Percentiles rank a stretch among this genome's conserved stretches.
These are phyloP conservation scores for Chrysanthemum makinoi DNA, from an alignment of 129 eudicot species.

Conservation along the genomic window DNA sequence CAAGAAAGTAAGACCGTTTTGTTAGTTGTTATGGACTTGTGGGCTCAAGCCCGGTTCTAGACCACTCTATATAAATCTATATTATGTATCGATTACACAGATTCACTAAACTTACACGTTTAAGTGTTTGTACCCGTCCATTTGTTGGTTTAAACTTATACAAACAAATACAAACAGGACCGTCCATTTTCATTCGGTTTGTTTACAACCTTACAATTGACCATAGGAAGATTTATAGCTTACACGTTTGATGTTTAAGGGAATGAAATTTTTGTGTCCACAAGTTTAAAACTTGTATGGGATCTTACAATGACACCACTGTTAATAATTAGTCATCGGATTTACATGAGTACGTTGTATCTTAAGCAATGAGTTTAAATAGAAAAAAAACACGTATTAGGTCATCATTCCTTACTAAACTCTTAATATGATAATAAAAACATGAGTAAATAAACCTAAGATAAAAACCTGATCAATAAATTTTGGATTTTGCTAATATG, in stretches of 20 bases:
- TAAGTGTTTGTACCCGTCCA: no score
- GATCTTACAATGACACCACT: conserved; percentile 25
- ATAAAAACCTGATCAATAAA: background rate
- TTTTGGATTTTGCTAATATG: no score
- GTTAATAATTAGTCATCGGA: background rate
- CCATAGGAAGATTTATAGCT: background rate
- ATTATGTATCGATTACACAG: no score
- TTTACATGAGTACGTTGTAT: background rate
- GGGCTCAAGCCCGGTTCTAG: no score
- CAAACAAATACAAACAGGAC: no score
- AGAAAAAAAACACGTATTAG: background rate
- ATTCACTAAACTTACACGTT: no score
- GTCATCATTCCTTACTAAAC: background rate
- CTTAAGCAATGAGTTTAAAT: no score
- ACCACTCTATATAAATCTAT: no score
- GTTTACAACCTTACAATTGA: background rate
- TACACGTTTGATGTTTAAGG: background rate
- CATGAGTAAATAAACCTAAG: background rate
- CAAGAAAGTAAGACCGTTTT: no score
- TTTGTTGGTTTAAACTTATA: no score
- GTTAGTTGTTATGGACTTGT: no score
- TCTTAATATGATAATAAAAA: background rate
- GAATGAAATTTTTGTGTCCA: background rate
- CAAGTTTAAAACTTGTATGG: conserved; percentile 19
- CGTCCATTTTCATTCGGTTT: no score